Base-by-base conservation (phyloP, 148 eudicot species). In the Chenopodium suecicum region DNA sequence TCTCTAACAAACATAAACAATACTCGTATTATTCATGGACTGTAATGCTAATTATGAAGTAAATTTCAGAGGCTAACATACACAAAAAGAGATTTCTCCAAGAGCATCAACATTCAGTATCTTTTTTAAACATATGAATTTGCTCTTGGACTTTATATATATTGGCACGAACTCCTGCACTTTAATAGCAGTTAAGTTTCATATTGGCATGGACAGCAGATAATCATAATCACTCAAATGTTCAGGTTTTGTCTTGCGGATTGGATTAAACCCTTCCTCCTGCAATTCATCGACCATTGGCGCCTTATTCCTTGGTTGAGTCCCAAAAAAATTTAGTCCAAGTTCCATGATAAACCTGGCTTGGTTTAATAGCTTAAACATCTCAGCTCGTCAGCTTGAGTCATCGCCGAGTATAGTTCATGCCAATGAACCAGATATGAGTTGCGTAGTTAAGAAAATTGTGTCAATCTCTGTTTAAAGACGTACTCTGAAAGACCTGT, bases 271-370 rank as follows among this genome's bases (percentile, higher is more conserved):
- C n/a, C 93, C 94, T 84, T 85, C 92, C 63, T 86, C 87, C 52
- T 85, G 86, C 86, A 96, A 84, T 78, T 96, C 99, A 44, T 84
- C 72, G 41, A 90, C 90, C 84, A 94, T 77, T 60, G 90, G 94
- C 27, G 90, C 97, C 84, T 90, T 90, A 86, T 90, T 96, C 82
- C 92, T 92, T 83, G 7, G 7, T 90, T 96, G 90, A 86, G 89
- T 81, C 92, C 97, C 14, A 90, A 82, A 78, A 96, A 89, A 71
- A 89, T 92, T 48, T 90, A 95, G 47, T 90, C 92, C 98, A 73
- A 96, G 98, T 80, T 88, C 92, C 25, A 87, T 90, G 67, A 96
- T 94, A 74, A 96, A 96, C 83, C 97, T 86, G 13, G 89, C 92
- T 85, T 88, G 95, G 87, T 94, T 94, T 50, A 89, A 91, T 67